Evolutionary conservation across 2,329 filamentous ascomycete species (phyloP), one percentile per base, ranked within the genome.

Genomic region (Fusarium pseudocircinatum): DNA sequence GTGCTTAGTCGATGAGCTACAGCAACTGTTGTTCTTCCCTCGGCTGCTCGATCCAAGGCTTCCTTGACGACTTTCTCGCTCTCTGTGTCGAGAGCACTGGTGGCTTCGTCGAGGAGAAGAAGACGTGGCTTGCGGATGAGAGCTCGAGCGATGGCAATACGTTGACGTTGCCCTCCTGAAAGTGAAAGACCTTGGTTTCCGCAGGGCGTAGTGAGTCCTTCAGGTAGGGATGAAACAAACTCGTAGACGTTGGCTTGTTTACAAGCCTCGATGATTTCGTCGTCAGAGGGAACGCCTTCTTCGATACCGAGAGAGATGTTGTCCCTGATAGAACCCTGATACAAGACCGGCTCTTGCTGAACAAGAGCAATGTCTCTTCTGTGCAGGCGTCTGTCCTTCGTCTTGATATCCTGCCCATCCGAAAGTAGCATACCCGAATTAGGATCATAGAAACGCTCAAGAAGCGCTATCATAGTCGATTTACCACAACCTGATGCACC

Each of bases 101-200:
- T 95, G 3, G 93, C 93, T 81, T 95, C 93, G 75, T 95, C 93
- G 1, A 95, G 84, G 11, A 95, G 87, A 7, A 95, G 82, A 4
- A 95, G 88, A 1, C 85, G 83, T 0, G 92, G 92, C 57, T 90
- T 84, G 50, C 91, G 89, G 60, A 94, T 86, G 34, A 94, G 90
- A 16, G 91, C 91, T 13, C 93, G 86, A 0, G 92, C 93, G 69
- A 95, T 94, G 14, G 92, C 91, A 39, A 94, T 87, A 28, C 91
- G 89, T 79, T 94, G 92, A 13, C 92, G 85, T 79, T 95, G 92
- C 2, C 93, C 93, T 30, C 93, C 93, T 3, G 91, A 93, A 3
- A 95, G 83, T 66, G 92, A 90, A 24, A 91, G 88, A 1, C 92
- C 92, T 54, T 89, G 88, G 73, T 91, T 88, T 4, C 92, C 92